phyloP scores from a whole-genome alignment of 2,329 filamentous ascomycete species.

The Knufia petricola region DNA sequence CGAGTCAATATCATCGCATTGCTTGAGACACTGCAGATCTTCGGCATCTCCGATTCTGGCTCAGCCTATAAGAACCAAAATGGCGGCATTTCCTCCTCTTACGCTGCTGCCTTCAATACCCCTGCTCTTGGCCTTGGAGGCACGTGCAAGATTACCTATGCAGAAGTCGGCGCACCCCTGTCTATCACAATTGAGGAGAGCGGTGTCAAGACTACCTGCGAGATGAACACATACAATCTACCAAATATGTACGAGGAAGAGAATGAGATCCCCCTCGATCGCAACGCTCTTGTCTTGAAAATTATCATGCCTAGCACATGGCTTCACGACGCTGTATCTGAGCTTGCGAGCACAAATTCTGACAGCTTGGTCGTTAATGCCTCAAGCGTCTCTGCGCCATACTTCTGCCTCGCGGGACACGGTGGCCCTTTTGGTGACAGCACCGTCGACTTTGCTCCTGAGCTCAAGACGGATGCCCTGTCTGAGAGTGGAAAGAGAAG shows the following conservation, averaged over 20 bases:
- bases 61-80: slow-evolving; percentile 32
- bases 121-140: slow-evolving; percentile 75
- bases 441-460: slow-evolving; percentile 50
- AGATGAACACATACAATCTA: slow-evolving; percentile 72
- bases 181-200: slow-evolving; percentile 78
- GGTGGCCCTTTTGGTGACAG: slow-evolving; percentile 51
- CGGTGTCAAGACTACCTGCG: slow-evolving; percentile 79
- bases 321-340: slow-evolving; percentile 42
- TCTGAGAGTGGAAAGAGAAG: slow-evolving; percentile 26
- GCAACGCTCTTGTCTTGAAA: slow-evolving; percentile 72
- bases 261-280: slow-evolving; percentile 80
- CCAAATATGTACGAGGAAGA: slow-evolving; percentile 39
- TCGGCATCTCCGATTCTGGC: slow-evolving; percentile 62
- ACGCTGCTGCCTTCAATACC: slow-evolving; percentile 66
- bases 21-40: slow-evolving; percentile 90
- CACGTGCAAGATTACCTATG: slow-evolving; percentile 75
- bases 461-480: slow-evolving; percentile 32
- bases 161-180: slow-evolving; percentile 63
- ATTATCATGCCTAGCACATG: slow-evolving; percentile 71
- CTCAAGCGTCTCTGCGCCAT: slow-evolving; percentile 51
- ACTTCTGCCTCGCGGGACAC: slow-evolving; percentile 62
- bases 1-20: slow-evolving; percentile 79
- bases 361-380: slow-evolving; percentile 60
- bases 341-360: slow-evolving; percentile 57
- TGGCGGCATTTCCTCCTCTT: slow-evolving; percentile 31